Evolutionary conservation across 2,329 filamentous ascomycete genomes (phyloP), one percentile per base, ranked within the genome.

Genomic region (Thermoascus crustaceus): DNA sequence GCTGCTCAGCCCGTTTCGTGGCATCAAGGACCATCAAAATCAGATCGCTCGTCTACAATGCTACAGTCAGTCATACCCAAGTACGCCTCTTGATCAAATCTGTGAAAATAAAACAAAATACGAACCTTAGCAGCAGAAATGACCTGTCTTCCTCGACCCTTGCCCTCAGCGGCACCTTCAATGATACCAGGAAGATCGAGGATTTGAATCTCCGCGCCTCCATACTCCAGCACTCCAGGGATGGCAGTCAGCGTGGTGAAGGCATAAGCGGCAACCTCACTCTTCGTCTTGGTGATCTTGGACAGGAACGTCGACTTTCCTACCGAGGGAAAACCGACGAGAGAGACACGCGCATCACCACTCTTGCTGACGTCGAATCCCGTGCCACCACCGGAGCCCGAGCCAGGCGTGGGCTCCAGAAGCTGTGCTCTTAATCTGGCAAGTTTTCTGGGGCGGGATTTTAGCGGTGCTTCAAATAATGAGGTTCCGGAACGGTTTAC

Each of bases 291-390:
- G 32, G 91, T 98, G 59, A 98, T 93, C 57, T 96, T 95, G 32
- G 88, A 95, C n/a, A 98, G 63, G 57, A 98, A 96, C 0, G 91
- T 98, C 2, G 91, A 98, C 69, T 98, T 98, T 60, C 91, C 91
- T 34, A 98, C 91, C 0, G 93, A 98, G 0, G 93, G 91, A 52
- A 98, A 98, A n/a, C 91, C 91, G 35, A 98, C 93, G 2, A 98
- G 77, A 2, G 93, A 87, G 65, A 98, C 96, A 54, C 91, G 80
- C 9, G 91, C 91, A 69, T 98, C 91, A 44, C 91, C 91, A 47
- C 82, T 89, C 66, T 98, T 98, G 60, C 83, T 91, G 26, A 98
- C 91, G 56, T 89, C 84, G 60, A 71, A 98, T 7, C 91, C 91
- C 2, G 82, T 67, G 16, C 91, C 89, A 10, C 78, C 83, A 7